Evolutionary conservation across 176 grass and related monocot species (phyloP).

Genomic region (Triticum urartu): DNA sequence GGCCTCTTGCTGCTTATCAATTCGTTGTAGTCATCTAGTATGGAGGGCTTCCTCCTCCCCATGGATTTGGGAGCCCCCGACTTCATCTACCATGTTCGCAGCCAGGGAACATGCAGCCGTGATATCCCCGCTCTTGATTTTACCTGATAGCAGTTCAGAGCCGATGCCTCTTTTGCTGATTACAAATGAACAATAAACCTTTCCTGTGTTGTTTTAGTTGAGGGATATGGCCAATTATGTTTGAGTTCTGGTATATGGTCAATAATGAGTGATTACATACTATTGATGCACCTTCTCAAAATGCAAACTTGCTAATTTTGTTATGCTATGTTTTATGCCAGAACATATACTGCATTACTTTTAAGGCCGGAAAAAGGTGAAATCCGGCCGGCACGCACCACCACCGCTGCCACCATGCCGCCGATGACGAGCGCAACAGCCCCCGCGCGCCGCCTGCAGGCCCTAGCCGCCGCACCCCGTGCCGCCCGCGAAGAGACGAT

Average conservation of each 20-base stretch:
- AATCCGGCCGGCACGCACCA: too few species aligned
- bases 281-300: too few species aligned
- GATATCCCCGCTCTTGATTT: not conserved
- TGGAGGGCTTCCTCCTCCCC: not conserved
- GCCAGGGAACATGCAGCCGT: not conserved
- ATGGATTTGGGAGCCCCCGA: not conserved
- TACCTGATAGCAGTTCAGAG: not conserved
- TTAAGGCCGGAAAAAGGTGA: too few species aligned
- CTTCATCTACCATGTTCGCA: not conserved
- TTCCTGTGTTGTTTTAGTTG: not conserved
- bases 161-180: not conserved
- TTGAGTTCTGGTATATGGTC: not conserved
- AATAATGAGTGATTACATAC: too few species aligned
- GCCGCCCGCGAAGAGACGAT: too few species aligned
- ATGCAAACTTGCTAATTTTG: too few species aligned
- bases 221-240: not conserved
- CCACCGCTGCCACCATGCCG: too few species aligned
- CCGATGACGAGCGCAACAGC: too few species aligned
- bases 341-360: too few species aligned
- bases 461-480: too few species aligned
- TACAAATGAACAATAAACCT: not conserved
- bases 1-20: not conserved
- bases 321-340: too few species aligned
- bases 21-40: not conserved
- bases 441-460: too few species aligned